Evolutionary conservation across 176 grass and related monocot species (phyloP).

Genomic region (Hsuehochloa calcarea): DNA sequence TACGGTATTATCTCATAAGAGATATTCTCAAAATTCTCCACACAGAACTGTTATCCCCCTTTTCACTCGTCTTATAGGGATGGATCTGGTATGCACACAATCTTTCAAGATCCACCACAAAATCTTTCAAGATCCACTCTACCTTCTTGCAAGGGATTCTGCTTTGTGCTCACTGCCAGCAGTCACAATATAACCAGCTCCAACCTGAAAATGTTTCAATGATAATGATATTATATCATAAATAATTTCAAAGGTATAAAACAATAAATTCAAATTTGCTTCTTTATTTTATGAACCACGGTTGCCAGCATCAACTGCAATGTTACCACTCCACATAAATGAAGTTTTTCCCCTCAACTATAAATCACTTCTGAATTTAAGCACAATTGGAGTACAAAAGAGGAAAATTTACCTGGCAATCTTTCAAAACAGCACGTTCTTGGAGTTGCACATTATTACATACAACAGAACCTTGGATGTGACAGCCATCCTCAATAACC

Average conservation of each 20-base stretch:
- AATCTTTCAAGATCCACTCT: slow-evolving; percentile 32
- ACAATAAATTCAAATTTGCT: not conserved
- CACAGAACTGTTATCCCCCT: not conserved
- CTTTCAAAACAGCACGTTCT: slow-evolving; percentile 87
- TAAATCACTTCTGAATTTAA: not conserved
- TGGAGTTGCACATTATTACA: slow-evolving; percentile 96
- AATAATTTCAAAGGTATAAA: not conserved
- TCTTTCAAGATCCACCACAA: slow-evolving; percentile 5
- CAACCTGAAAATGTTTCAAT: slow-evolving; percentile 53
- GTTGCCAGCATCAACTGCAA: slow-evolving; percentile 1
- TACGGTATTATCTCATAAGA: not conserved
- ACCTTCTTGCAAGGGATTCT: slow-evolving; percentile 78
- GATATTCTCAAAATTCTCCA: not conserved
- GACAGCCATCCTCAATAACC: slow-evolving; percentile 93
- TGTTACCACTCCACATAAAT: not conserved
- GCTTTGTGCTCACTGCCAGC: slow-evolving; percentile 81
- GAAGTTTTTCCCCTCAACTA: not conserved
- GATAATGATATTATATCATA: not conserved
- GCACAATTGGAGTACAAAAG: not conserved
- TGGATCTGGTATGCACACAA: slow-evolving; percentile 32
- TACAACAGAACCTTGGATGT: slow-evolving; percentile 91
- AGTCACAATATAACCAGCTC: slow-evolving; percentile 82
- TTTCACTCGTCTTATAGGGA: not conserved
- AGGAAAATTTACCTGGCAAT: slow-evolving; percentile 72
- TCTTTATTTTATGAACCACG: not conserved